These are phyloP conservation scores for Amphibolis antarctica DNA, from an alignment of 106 monocot species.

Conservation along the genomic window DNA sequence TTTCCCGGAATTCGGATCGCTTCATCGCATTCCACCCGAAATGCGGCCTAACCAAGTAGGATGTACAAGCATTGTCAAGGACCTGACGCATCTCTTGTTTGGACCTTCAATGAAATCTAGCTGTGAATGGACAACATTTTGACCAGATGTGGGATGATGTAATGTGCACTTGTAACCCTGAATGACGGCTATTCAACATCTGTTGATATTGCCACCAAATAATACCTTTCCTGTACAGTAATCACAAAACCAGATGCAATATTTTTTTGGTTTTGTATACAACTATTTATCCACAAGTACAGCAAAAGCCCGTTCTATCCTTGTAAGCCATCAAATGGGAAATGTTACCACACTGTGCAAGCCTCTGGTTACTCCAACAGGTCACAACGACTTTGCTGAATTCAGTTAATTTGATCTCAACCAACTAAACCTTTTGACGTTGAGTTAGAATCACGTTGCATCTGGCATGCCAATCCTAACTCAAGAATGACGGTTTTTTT, in stretches of 20 bases:
- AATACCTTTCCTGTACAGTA: conserved; percentile 2
- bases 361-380: background rate
- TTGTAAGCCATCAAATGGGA: background rate
- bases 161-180: background rate
- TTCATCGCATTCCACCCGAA: background rate
- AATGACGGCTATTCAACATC: background rate
- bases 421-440: background rate
- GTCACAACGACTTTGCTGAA: background rate
- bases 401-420: background rate
- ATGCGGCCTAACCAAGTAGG: background rate
- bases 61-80: background rate
- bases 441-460: background rate
- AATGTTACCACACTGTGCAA: background rate
- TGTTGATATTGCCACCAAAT: background rate
- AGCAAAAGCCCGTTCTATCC: background rate
- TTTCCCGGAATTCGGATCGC: background rate
- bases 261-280: background rate
- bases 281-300: background rate
- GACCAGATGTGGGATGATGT: background rate
- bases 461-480: background rate
- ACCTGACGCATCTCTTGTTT: background rate
- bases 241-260: background rate
- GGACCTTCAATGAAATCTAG: background rate
- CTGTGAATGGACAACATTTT: background rate
- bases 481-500: background rate